phyloP scores from a whole-genome alignment of 169 alveolate genomes.

The Plasmodium knowlesi region DNA sequence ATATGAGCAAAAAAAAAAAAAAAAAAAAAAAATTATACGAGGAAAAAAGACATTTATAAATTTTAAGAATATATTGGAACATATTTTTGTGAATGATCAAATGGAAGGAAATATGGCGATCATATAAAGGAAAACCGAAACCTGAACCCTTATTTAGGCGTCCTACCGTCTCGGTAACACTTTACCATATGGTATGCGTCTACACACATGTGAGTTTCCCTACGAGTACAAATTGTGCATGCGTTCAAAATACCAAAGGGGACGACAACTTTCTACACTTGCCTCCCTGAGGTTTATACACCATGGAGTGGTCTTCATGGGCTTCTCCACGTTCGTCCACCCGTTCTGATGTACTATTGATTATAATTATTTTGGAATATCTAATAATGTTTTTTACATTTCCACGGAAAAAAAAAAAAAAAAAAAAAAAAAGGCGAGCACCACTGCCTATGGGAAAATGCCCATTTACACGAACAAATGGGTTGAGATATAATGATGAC shows the following conservation, averaged over 20 bases:
- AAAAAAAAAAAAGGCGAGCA: not conserved
- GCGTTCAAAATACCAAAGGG: not conserved
- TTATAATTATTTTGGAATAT: not conserved
- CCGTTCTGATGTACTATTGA: not conserved
- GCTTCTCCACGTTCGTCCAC: not conserved
- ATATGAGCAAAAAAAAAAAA: no score
- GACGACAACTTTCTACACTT: not conserved
- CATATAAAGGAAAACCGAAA: not conserved
- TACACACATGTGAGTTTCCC: not conserved
- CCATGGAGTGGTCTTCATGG: not conserved
- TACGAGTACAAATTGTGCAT: not conserved
- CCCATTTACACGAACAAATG: not conserved
- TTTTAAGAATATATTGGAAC: not conserved
- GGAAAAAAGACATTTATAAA: not conserved
- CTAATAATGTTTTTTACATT: no score
- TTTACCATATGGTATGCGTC: not conserved
- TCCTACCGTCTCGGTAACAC: not conserved
- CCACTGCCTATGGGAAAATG: not conserved
- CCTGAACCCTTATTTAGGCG: not conserved
- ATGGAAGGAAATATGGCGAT: not conserved
- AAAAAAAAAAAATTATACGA: not conserved
- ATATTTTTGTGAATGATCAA: not conserved
- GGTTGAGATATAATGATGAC: not conserved
- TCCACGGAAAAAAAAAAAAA: not conserved
- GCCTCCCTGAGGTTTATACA: not conserved